Base-by-base conservation (phyloP, 495 filamentous ascomycete species). In the Xylaria longipes region DNA sequence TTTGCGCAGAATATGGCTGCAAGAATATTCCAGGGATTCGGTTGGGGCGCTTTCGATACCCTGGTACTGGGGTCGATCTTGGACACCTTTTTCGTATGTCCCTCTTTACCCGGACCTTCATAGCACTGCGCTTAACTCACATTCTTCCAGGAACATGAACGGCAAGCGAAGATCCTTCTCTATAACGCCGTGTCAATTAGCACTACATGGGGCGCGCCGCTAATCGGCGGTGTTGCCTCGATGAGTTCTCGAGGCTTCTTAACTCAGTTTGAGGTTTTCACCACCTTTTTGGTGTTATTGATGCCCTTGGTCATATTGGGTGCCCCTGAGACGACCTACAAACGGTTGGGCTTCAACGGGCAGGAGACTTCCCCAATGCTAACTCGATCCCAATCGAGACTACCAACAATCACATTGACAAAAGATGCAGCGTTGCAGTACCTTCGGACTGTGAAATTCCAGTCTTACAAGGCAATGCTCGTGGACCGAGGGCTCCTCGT, bases 31-130 rank as follows among this genome's bases (percentile, higher is more conserved):
- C 85, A 87, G 69, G 84, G 84, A 12, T 33, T 87, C 11, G 85
- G 84, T n/a, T 88, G 86, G 86, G 86, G 86, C 37, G 80, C 81
- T 31, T 84, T 86, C 52, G 86, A 88, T 70, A 80, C 82, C 9
- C 74, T 88, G 45, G 80, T 85, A 2, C 71, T 82, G 29, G 79
- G 80, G 20, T 83, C 80, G 1, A 84, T 88, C 45, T 80, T 84
- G 56, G 86, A 88, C 69, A 85, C 84, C 1, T 88, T 81, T 72
- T 87, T 86, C 73, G 86, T 88, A 73, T 77, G 84, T 74, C 37
- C 14, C 41, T 7, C 35, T n/a, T 54, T 37, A 14, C 46, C 52
- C 25, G 14, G 25, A 22, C 3, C 22, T 68, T n/a, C 5, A 63
- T 63, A 15, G 27, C 46, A 20, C 1, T 31, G 37, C 41, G 22